These are phyloP conservation scores for Porcisia hertigi DNA, from an alignment of 208 protist species.

Conservation along the genomic window DNA sequence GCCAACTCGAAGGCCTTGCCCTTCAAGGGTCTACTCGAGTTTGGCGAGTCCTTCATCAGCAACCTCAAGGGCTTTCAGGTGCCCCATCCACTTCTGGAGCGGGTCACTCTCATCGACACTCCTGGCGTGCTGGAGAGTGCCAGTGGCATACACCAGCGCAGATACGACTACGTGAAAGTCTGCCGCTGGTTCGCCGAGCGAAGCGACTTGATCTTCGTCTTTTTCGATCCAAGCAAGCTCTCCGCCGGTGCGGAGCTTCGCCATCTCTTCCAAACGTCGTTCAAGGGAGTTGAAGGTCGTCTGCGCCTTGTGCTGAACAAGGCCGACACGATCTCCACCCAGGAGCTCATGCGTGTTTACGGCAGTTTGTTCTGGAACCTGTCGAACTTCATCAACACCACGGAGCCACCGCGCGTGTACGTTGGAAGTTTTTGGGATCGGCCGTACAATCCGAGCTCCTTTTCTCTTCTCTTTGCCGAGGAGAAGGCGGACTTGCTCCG, in stretches of 20 bases:
- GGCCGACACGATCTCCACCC: slow-evolving; percentile 88
- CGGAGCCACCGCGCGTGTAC: slow-evolving; percentile 95
- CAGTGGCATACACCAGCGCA: slow-evolving; percentile 52
- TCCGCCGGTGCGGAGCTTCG: slow-evolving; percentile 70
- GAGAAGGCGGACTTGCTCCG: slow-evolving; percentile 85
- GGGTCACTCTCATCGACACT: slow-evolving; percentile 74
- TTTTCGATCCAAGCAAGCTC: slow-evolving; percentile 84
- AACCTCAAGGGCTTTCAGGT: slow-evolving; percentile 86
- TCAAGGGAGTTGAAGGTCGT: slow-evolving; percentile 90
- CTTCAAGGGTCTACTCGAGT: slow-evolving; percentile 85
- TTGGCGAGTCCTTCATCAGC: slow-evolving; percentile 86
- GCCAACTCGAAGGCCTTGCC: slow-evolving; percentile 84
- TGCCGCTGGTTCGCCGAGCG: slow-evolving; percentile 78
- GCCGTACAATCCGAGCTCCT: slow-evolving; percentile 67
- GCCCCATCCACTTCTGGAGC: slow-evolving; percentile 84
- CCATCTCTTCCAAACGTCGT: slow-evolving; percentile 59
- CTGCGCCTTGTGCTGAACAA: slow-evolving; percentile 96
- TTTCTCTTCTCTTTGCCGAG: slow-evolving; percentile 72
- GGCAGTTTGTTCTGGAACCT: slow-evolving; percentile 96
- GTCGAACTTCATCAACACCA: slow-evolving; percentile 91
- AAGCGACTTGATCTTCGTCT: slow-evolving; percentile 77
- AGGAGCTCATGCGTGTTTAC: slow-evolving; percentile 96
- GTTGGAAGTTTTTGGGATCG: slow-evolving; percentile 96
- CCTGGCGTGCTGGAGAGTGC: slow-evolving; percentile 77
- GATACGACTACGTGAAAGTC: slow-evolving; percentile 75